Evolutionary conservation across 2,329 filamentous ascomycete genomes (phyloP), one percentile per base, ranked within the genome.

Genomic region (Westerdykella ornata): DNA sequence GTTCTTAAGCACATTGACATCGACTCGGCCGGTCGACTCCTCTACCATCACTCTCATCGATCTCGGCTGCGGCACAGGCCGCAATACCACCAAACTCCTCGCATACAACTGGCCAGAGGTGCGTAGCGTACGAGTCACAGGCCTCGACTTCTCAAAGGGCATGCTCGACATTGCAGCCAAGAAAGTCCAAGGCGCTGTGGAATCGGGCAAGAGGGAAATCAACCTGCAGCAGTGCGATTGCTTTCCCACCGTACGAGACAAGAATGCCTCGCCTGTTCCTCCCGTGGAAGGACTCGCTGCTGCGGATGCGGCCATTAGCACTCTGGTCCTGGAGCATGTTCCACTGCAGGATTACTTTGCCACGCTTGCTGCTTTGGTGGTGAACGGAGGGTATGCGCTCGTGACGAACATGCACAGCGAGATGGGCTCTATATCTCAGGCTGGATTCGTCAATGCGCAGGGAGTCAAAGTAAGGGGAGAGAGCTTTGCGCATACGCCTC

Each of bases 341-440:
- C 74, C 78, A 0, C 53, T 80, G 0, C 4, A 48, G 0, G 48
- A 60, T 0, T 76, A 71, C 53, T 83, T 84, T 59, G 38, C 49
- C 2, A 70, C 72, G 0, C 68, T 72, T 0, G 52, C 66, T 1
- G 48, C 52, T 1, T 58, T 83, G 13, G 62, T 69, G 4, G 51
- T 49, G 2, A 63, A 66, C 0, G 70, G 70, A 0, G 78, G 74
- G 0, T 60, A 72, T 36, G 62, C 81, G 4, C 64, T 83, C 8
- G 53, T 84, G n/a, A 83, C 79, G 1, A 84, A 83, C 52, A 84
- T 84, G 81, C 81, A 84, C 56, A 62, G 71, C 1, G 75, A 82
- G 3, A 83, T 84, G 79, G 80, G 78, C 1, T 47, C 48, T 12
- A 67, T 72, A 13, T 75, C 73, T 18, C 78, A 80, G 53, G 80